phyloP scores from a whole-genome alignment of 2,329 filamentous ascomycete species.

The Penicillium sp. region DNA sequence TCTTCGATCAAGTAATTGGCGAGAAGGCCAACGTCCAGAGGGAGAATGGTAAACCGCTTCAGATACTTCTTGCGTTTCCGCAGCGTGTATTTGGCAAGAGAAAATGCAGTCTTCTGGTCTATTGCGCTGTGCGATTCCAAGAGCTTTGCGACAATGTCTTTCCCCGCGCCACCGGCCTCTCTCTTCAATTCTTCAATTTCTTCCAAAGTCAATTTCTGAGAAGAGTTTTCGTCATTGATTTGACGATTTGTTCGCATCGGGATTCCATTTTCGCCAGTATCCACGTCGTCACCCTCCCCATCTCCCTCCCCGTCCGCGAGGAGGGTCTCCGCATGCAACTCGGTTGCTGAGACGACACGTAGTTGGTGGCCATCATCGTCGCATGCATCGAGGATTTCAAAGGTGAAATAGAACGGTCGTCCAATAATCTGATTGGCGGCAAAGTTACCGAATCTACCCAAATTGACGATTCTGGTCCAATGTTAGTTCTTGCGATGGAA shows the following conservation, averaged over 20 bases:
- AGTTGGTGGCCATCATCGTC: slow-evolving; percentile 64
- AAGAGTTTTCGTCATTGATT: slow-evolving; percentile 61
- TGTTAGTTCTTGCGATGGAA: slow-evolving; percentile 13
- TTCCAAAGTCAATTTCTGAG: slow-evolving; percentile 72
- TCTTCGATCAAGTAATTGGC: slow-evolving; percentile 76
- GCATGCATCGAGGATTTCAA: slow-evolving; percentile 75
- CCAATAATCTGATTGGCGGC: slow-evolving; percentile 84
- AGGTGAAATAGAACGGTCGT: slow-evolving; percentile 89
- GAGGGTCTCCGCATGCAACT: slow-evolving; percentile 77
- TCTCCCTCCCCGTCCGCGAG: slow-evolving; percentile 51
- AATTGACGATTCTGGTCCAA: slow-evolving; percentile 68
- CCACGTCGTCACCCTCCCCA: slow-evolving; percentile 38
- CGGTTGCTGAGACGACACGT: slow-evolving; percentile 74
- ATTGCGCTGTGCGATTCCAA: slow-evolving; percentile 84
- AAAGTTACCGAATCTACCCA: slow-evolving; percentile 92
- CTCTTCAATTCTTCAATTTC: slow-evolving; percentile 72
- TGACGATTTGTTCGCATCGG: slow-evolving; percentile 63
- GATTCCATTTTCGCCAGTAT: slow-evolving; percentile 40
- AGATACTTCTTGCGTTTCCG: slow-evolving; percentile 94
- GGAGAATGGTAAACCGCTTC: slow-evolving; percentile 79
- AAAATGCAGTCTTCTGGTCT: slow-evolving; percentile 92
- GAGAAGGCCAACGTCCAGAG: slow-evolving; percentile 75
- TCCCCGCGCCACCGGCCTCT: slow-evolving; percentile 73
- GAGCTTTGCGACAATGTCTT: slow-evolving; percentile 89
- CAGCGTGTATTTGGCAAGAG: slow-evolving; percentile 91